These are phyloP conservation scores for Leccinellum luteum DNA, from an alignment of 768 basidiomycete species.

Conservation along the genomic window DNA sequence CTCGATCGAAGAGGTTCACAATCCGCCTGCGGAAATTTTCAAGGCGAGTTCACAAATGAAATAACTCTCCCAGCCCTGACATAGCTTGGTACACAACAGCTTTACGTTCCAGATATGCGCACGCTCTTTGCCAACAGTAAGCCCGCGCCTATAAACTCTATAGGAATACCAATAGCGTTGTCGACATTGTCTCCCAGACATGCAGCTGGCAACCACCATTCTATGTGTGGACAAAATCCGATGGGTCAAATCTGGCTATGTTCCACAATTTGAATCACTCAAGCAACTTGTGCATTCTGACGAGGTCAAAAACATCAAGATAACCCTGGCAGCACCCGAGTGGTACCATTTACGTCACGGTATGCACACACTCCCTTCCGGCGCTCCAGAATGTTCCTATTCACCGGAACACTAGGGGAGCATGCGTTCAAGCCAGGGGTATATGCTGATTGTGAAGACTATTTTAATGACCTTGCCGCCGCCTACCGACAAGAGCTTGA, in stretches of 20 bases:
- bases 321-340: conserved; percentile 69
- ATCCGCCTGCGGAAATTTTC: conserved; percentile 26
- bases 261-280: conserved; percentile 60
- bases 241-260: conserved; percentile 59
- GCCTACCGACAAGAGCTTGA: conserved; percentile 46
- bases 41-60: conserved; percentile 9
- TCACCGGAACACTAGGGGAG: conserved; percentile 10
- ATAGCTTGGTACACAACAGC: conserved; percentile 10
- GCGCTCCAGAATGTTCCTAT: neutral
- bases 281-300: conserved; percentile 57
- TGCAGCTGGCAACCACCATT: conserved; percentile 15
- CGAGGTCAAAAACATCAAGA: conserved; percentile 65
- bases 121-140: conserved; percentile 22
- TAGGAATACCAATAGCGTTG: neutral
- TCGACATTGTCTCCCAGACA: conserved; percentile 8
- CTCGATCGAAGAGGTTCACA: conserved; percentile 14
- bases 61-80: neutral
- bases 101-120: conserved; percentile 26
- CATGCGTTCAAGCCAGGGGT: conserved; percentile 20
- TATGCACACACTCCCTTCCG: conserved; percentile 18
- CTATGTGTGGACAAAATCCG: conserved; percentile 56
- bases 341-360: conserved; percentile 73
- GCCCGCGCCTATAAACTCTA: neutral
- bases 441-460: conserved; percentile 34
- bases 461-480: conserved; percentile 47